phyloP scores from a whole-genome alignment of 1,139 yeast genomes.

The Chernovozyma sophiae-reginae region DNA sequence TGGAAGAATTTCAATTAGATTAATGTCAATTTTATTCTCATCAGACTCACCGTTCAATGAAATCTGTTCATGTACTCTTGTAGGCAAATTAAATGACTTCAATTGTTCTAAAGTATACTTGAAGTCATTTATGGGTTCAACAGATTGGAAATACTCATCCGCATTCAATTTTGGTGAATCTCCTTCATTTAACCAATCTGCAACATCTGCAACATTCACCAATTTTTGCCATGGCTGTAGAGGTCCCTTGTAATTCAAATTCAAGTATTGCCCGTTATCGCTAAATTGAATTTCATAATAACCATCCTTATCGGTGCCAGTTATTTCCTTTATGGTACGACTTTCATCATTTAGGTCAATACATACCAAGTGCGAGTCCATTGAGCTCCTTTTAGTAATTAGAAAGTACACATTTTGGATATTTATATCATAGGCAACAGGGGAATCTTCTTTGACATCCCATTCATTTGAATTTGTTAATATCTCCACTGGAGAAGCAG shows the following conservation, averaged over 20 bases:
- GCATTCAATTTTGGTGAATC: slow-evolving; percentile 6
- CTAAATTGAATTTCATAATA: slow-evolving; percentile 43
- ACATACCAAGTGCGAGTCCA: slow-evolving; percentile 29
- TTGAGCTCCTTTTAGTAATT: slow-evolving; percentile 45
- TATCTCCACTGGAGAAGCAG: slow-evolving; percentile 40
- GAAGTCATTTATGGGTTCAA: slow-evolving; percentile 29
- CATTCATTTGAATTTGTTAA: slow-evolving; percentile 45
- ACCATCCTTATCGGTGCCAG: slow-evolving; percentile 25
- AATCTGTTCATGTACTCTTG: slow-evolving; percentile 45
- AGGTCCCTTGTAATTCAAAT: slow-evolving; percentile 61
- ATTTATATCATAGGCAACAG: slow-evolving; percentile 49
- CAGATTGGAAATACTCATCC: slow-evolving; percentile 20
- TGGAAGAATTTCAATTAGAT: slow-evolving; percentile 75
- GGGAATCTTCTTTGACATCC: slow-evolving; percentile 58
- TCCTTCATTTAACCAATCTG: slow-evolving; percentile 14
- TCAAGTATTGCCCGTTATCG: slow-evolving; percentile 49
- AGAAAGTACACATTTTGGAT: slow-evolving; percentile 58
- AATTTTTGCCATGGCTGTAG: slow-evolving; percentile 60
- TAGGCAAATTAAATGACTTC: slow-evolving; percentile 50
- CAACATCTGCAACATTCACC: slow-evolving; percentile 39
- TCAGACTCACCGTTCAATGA: slow-evolving; percentile 38
- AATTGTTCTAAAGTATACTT: slow-evolving; percentile 18
- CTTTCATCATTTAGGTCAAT: slow-evolving; percentile 15
- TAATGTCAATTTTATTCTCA: slow-evolving; percentile 44
- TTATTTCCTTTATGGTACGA: slow-evolving; percentile 12